Base-by-base conservation (phyloP, 2,329 filamentous ascomycete genomes). In the Xylariales sp. region DNA sequence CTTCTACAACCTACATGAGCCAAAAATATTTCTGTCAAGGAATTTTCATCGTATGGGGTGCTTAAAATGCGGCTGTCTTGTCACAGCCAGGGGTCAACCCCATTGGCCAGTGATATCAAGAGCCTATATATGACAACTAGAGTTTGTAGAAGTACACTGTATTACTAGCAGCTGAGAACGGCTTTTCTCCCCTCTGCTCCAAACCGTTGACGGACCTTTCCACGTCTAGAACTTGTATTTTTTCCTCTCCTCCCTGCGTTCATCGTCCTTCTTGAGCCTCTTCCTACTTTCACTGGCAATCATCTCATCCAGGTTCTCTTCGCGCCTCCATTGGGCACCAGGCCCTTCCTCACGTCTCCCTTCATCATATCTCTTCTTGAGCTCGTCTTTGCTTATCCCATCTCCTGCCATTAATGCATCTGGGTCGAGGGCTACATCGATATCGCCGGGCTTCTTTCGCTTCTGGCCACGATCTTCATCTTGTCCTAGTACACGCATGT, bases 261-360 rank as follows among this genome's bases (percentile, higher is more conserved):
- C 88, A 60, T 88, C 82, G 51, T 95, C 90, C 48, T 85, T 79
- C 75, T 90, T 94, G 59, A 90, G 76, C 58, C 89, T 78, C 75
- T 97, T 97, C 48, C 88, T 77, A 56, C 83, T 88, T 67, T 97
- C 93, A 54, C 88, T 83, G 11, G 88, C 88, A 67, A 98, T 96
- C 87, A 98, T 94, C 54, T 95, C 87, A 53, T 83, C 91, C 40
- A 98, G 65, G 57, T 96, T 91, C 51, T 97, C 91, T 59, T 95
- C 87, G 62, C 75, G 72, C 41, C 80, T 77, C 78, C 83, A 88
- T 52, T 81, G 76, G 16, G 80, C 78, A 24, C 83, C 81, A 17
- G 76, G 60, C 14, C 81, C 80, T 57, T 85, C 84, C 47, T 83
- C 75, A 41, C 68, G 72, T 55, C 63, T 78, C 57, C 69, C 84